Evolutionary conservation across 164 flowering plant genomes (phyloP).

Genomic region (Amborella trichopoda): DNA sequence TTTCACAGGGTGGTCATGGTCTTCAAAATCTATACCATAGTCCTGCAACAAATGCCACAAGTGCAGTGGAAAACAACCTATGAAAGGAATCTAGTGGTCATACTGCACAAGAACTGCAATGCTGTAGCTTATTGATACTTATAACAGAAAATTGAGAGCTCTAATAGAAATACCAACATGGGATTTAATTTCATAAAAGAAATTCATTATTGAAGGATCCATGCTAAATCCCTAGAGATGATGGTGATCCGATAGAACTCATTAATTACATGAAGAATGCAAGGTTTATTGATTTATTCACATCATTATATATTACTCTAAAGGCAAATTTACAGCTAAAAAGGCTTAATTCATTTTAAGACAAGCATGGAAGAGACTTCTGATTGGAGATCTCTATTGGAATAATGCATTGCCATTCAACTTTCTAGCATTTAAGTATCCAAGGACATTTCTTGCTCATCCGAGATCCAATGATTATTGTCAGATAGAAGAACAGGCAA

Average conservation of each 20-base stretch:
- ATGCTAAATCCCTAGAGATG: neutral
- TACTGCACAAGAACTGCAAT: neutral
- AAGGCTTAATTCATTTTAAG: no score
- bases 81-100: no score
- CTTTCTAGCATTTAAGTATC: neutral
- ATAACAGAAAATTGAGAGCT: neutral
- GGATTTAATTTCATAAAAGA: neutral
- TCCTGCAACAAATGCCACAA: neutral
- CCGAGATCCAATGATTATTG: neutral
- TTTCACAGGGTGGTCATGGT: neutral
- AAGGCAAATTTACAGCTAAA: no score
- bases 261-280: no score
- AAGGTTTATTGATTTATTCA: no score
- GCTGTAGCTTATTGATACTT: neutral
- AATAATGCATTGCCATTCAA: neutral
- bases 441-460: neutral
- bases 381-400: no score
- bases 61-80: neutral
- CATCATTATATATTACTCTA: no score
- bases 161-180: neutral
- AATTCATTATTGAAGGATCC: neutral
- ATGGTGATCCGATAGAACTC: no score
- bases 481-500: neutral
- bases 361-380: no score
- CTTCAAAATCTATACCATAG: neutral